A percentile compares a stretch with the other conserved stretches of the same genome.
Evolutionary conservation across 2,329 filamentous ascomycete species (phyloP).

Genomic region (Bretziella fagacearum): DNA sequence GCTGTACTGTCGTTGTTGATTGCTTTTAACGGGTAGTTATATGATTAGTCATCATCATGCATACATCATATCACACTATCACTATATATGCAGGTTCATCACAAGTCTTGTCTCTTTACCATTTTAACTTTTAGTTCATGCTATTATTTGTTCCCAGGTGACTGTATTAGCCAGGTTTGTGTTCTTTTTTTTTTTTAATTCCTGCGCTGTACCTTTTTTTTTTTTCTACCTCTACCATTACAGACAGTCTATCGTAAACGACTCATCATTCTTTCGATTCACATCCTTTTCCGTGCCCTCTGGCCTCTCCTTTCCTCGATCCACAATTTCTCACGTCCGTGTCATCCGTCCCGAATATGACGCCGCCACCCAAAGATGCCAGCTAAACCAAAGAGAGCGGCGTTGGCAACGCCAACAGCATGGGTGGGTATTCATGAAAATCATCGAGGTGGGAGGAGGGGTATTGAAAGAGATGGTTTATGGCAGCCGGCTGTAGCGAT

Average conservation of each 20-base stretch:
- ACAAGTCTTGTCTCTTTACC: background rate
- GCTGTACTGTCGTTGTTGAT: too few relatives aligned
- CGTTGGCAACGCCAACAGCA: conserved; percentile 5
- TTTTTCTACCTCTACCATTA: conserved; percentile 3
- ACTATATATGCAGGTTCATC: too few relatives aligned
- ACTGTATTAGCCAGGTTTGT: background rate
- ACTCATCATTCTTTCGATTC: conserved; percentile 11
- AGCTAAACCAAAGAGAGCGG: background rate
- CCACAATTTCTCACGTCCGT: background rate
- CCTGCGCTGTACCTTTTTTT: conserved; percentile 6
- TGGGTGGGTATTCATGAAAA: background rate
- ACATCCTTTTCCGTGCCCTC: background rate
- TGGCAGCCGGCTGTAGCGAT: too few relatives aligned
- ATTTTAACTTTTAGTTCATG: background rate
- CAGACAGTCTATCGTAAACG: conserved; percentile 4
- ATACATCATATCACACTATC: background rate
- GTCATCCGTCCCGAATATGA: background rate
- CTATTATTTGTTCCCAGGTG: conserved; percentile 1
- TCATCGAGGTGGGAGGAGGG: background rate
- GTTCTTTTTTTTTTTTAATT: conserved; percentile 10
- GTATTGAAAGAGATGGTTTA: background rate
- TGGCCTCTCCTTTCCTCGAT: background rate
- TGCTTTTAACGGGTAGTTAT: too few relatives aligned
- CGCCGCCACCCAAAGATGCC: background rate
- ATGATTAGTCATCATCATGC: too few relatives aligned